phyloP scores from a whole-genome alignment of 306 rosid species.

The Styphnolobium japonicum region DNA sequence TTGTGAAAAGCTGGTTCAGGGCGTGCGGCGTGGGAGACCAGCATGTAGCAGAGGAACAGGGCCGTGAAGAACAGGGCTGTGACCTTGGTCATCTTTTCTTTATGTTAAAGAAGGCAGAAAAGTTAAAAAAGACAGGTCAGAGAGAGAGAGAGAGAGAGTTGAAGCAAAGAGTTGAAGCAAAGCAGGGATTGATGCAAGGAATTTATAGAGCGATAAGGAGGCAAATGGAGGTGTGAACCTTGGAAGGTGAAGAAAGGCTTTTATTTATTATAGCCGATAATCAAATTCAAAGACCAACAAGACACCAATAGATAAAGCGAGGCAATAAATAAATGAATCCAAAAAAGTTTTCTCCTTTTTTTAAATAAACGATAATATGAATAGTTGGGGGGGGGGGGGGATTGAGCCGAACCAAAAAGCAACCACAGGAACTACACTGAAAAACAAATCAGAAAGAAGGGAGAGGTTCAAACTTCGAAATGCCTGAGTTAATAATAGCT shows the following conservation, averaged over 20 bases:
- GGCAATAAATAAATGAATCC: not conserved
- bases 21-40: conserved; percentile 32
- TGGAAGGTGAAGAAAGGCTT: not conserved
- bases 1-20: conserved; percentile 26
- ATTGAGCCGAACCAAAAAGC: not conserved
- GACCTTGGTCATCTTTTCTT: conserved; percentile 34
- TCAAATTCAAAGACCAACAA: not conserved
- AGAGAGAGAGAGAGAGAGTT: not conserved
- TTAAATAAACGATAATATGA: not conserved
- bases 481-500: not conserved
- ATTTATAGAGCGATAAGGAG: conserved; percentile 35
- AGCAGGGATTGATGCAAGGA: not conserved
- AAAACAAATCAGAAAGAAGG: not conserved
- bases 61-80: conserved; percentile 27
- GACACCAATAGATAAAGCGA: not conserved
- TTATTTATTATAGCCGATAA: conserved; percentile 13
- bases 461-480: not conserved
- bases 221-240: conserved; percentile 28
- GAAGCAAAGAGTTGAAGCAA: conserved; percentile 3
- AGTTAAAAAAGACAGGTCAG: not conserved
- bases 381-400: no score
- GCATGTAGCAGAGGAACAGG: conserved; percentile 32
- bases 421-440: not conserved
- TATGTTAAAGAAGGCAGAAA: not conserved
- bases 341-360: not conserved